phyloP scores from a whole-genome alignment of 2,329 filamentous ascomycete genomes.

The Fusarium chuoi region DNA sequence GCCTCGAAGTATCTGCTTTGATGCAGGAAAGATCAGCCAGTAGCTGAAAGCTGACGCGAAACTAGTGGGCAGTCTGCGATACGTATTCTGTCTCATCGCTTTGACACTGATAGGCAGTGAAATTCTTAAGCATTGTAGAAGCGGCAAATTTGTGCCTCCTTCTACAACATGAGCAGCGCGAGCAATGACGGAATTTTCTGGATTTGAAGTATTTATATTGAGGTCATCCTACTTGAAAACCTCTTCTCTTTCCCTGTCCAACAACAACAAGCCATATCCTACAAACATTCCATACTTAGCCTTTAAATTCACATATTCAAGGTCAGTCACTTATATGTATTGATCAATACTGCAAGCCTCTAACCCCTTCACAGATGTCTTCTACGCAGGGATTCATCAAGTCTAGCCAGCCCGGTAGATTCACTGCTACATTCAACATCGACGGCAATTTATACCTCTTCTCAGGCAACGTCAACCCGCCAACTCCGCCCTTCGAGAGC shows the following conservation, averaged over 20 bases:
- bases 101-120: background rate
- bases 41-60: background rate
- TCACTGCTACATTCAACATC: background rate
- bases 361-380: background rate
- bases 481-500: background rate
- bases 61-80: no score
- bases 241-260: background rate
- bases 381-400: background rate
- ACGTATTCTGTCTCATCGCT: background rate
- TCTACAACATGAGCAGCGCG: no score
- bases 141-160: background rate
- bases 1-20: background rate
- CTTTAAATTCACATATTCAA: background rate
- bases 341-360: background rate
- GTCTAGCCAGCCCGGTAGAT: accelerated
- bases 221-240: background rate
- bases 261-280: background rate
- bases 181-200: no score
- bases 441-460: accelerated
- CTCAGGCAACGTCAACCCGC: background rate
- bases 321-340: background rate
- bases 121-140: no score
- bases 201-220: background rate
- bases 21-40: background rate
- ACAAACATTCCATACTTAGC: no score